Evolutionary conservation across 768 basidiomycete species (phyloP).

Genomic region (Suillus decipiens): DNA sequence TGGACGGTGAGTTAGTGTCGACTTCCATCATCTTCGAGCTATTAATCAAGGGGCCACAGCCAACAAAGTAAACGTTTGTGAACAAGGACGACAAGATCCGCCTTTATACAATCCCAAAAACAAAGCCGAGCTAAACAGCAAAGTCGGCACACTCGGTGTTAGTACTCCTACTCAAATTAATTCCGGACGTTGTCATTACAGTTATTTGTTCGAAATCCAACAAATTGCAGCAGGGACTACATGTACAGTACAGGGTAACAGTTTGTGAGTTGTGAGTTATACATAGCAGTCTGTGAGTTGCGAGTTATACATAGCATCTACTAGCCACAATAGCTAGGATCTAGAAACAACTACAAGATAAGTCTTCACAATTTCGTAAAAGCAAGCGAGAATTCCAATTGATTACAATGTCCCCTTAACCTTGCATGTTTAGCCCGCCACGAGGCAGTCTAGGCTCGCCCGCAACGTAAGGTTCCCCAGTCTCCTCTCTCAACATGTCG

Average conservation of each 20-base stretch:
- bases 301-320: slow-evolving; percentile 1
- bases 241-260: not conserved
- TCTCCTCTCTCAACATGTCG: slow-evolving; percentile 76
- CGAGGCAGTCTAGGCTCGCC: slow-evolving; percentile 78
- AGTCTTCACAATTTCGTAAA: not conserved
- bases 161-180: not conserved
- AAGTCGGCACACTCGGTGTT: slow-evolving; percentile 1
- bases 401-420: slow-evolving; percentile 30
- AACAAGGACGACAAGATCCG: not conserved
- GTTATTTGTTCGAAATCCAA: not conserved
- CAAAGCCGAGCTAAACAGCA: not conserved
- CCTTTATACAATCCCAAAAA: not conserved
- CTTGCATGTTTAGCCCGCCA: slow-evolving; percentile 56
- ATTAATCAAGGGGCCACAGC: not conserved
- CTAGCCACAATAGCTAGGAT: not conserved
- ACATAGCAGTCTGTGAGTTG: not conserved
- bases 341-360: slow-evolving; percentile 1
- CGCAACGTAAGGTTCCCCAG: slow-evolving; percentile 63
- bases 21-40: slow-evolving; percentile 47
- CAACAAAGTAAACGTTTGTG: not conserved
- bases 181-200: not conserved
- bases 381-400: not conserved
- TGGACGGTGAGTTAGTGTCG: slow-evolving; percentile 49
- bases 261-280: not conserved
- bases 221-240: not conserved